A percentile compares a stretch with the other conserved stretches of the same genome.
Evolutionary conservation across 2,329 filamentous ascomycete species (phyloP).

Genomic region (Botryotinia calthae): DNA sequence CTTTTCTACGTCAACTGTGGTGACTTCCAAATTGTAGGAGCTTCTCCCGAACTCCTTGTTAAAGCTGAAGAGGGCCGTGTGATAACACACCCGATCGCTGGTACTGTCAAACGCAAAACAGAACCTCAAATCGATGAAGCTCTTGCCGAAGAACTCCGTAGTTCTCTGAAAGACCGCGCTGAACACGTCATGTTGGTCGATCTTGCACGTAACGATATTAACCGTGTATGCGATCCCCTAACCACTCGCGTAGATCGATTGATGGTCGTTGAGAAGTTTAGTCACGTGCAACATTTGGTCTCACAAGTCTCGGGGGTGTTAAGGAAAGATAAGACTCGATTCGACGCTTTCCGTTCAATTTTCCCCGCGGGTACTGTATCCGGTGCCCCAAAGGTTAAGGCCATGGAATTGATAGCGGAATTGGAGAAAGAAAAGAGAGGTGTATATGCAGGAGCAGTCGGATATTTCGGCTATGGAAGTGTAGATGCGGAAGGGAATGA

Average conservation of each 20-base stretch:
- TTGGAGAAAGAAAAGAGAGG: constrained; percentile 91
- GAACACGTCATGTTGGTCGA: constrained; percentile 99
- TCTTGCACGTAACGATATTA: constrained; percentile 92
- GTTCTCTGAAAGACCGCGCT: constrained; percentile 84
- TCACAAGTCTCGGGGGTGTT: constrained; percentile 94
- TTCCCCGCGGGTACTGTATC: constrained; percentile 96
- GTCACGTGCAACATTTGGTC: constrained; percentile 94
- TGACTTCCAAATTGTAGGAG: constrained; percentile 92
- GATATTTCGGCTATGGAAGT: constrained; percentile 88
- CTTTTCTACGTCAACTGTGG: constrained; percentile 93
- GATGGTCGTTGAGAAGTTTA: constrained; percentile 94
- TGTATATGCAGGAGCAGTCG: constrained; percentile 92
- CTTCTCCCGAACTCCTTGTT: constrained; percentile 90
- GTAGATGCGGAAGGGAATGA: constrained; percentile 61
- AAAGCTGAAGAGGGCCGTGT: constrained; percentile 84
- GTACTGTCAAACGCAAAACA: constrained; percentile 84
- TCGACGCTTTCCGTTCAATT: constrained; percentile 93
- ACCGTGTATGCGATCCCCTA: constrained; percentile 87
- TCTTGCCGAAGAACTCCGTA: constrained; percentile 73
- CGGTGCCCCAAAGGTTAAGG: constrained; percentile 90
- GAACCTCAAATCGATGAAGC: constrained; percentile 77
- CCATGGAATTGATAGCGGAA: constrained; percentile 96
- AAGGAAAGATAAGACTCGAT: constrained; percentile 78
- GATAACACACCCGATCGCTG: constrained; percentile 95
- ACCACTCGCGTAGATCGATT: constrained; percentile 88